These are phyloP conservation scores for Mayamaea pseudoterrestris DNA, from an alignment of 108 stramenopile genomes.

Conservation along the genomic window DNA sequence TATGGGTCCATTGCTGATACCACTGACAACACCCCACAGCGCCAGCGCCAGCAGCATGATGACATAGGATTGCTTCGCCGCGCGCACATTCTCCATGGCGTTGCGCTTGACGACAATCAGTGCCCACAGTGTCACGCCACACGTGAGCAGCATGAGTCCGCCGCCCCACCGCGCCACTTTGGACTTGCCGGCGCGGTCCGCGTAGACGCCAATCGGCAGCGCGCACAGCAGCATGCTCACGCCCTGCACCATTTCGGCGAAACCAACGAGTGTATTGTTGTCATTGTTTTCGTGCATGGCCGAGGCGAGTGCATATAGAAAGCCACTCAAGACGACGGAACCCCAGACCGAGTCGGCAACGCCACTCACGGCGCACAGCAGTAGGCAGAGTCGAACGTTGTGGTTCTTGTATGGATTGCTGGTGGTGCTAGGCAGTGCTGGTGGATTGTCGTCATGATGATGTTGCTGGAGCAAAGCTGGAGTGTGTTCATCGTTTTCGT, in stretches of 20 bases:
- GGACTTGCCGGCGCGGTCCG: conserved; percentile 29
- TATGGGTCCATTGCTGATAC: conserved; percentile 35
- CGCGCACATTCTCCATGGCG: not conserved
- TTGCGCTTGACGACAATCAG: not conserved
- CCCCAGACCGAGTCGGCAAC: conserved; percentile 24
- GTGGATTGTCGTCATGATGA: not conserved
- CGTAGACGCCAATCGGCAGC: conserved; percentile 49
- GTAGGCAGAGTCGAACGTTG: conserved; percentile 16
- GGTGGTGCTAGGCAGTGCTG: not conserved
- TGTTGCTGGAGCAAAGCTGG: too few species aligned
- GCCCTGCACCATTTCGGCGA: conserved; percentile 46
- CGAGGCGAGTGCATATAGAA: conserved; percentile 28
- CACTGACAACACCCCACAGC: conserved; percentile 41
- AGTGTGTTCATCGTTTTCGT: too few species aligned
- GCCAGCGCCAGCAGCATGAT: conserved; percentile 22
- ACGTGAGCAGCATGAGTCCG: conserved; percentile 18
- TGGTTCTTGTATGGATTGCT: conserved; percentile 12
- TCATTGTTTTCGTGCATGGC: conserved; percentile 6
- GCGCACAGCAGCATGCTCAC: conserved; percentile 35
- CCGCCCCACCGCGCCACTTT: conserved; percentile 31
- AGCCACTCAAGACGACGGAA: conserved; percentile 29
- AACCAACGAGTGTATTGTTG: conserved; percentile 37
- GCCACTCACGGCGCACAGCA: conserved; percentile 10
- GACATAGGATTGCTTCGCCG: conserved; percentile 5
- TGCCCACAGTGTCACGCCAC: conserved; percentile 4